Evolutionary conservation across 2,329 filamentous ascomycete genomes (phyloP).

Genomic region (Aspergillus clavatus): DNA sequence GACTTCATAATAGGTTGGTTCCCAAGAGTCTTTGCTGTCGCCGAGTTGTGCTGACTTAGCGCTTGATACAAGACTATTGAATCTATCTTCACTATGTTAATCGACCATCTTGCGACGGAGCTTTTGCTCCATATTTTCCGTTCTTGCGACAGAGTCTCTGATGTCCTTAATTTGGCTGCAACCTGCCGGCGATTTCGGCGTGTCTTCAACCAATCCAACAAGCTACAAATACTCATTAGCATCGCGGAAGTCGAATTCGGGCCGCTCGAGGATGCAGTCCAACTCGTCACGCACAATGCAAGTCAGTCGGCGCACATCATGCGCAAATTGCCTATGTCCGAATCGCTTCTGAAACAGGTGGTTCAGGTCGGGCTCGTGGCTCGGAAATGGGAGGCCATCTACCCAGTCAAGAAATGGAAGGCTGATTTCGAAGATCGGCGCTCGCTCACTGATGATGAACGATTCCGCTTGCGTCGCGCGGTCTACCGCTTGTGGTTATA

Average conservation of each 20-base stretch:
- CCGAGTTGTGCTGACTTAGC: not conserved
- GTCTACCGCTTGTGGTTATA: conserved; percentile 60
- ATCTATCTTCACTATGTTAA: conserved; percentile 42
- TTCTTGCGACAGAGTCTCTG: conserved; percentile 48
- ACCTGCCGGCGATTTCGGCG: conserved; percentile 52
- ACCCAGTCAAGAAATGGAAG: conserved; percentile 61
- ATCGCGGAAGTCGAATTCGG: conserved; percentile 55
- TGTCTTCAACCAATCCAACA: conserved; percentile 51
- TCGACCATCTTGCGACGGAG: conserved; percentile 55
- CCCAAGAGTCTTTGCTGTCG: not conserved
- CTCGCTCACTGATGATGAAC: conserved; percentile 47
- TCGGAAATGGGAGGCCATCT: conserved; percentile 56
- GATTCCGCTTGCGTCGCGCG: conserved; percentile 50
- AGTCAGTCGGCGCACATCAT: conserved; percentile 54
- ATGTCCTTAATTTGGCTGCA: conserved; percentile 51
- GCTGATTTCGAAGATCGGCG: conserved; percentile 52
- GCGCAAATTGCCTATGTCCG: conserved; percentile 50
- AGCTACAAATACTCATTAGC: conserved; percentile 50
- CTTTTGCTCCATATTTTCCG: conserved; percentile 54
- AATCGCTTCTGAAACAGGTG: conserved; percentile 53
- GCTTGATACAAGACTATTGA: not conserved
- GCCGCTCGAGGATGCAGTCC: conserved; percentile 54
- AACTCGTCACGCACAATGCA: conserved; percentile 57
- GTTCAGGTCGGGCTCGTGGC: conserved; percentile 52
- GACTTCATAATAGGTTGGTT: not conserved